Base-by-base conservation (phyloP, 169 alveolate species). In the Sarcocystis neurona region DNA sequence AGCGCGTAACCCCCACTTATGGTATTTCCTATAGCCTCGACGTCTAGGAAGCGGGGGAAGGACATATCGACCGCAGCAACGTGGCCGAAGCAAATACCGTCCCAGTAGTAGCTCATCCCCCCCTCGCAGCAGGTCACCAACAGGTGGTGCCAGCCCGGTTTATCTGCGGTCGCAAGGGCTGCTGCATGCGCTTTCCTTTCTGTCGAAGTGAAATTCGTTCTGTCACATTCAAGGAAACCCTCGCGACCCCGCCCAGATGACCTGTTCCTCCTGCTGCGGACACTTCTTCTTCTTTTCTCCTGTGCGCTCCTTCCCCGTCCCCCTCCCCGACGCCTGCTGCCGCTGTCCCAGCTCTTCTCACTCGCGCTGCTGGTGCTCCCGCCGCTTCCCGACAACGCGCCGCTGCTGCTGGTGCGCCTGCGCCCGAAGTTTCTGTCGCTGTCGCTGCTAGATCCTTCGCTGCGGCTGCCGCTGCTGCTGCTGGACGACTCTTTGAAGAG, bases 61-160 rank as follows among this genome's bases (percentile, higher is more conserved):
- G 75, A 41, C 37, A 63, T 37, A 2, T 10, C 43, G 41, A 63
- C 44, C 1, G 75, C 34, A 5, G 75, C 27, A n/a, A 63, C n/a
- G 10, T 3, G 32, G 46, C 75, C 75, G 46, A 63, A 37, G 43
- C 75, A 63, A 37, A 4, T 43, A n/a, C 75, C 75, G 75, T 63
- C 75, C 75, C 75, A 63, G 75, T 27, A 63, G 75, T 63, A 63
- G 41, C 75, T n/a, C 41, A 41, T 63, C n/a, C 75, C 75, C 43
- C 44, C 27, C 75, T 63, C 75, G 75, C 75, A 10, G 8, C 43
- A 41, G 8, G 75, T 30, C 34, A 63, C 41, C 75, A 63, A 1
- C 20, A 63, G 75, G 75, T 63, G 75, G 12, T 63, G 75, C 75
- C 75, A 63, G 44, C 75, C 75, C 44, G 60, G 60, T 15, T 37